These are phyloP conservation scores for Naematelia encephala DNA, from an alignment of 768 basidiomycete genomes.

Conservation along the genomic window DNA sequence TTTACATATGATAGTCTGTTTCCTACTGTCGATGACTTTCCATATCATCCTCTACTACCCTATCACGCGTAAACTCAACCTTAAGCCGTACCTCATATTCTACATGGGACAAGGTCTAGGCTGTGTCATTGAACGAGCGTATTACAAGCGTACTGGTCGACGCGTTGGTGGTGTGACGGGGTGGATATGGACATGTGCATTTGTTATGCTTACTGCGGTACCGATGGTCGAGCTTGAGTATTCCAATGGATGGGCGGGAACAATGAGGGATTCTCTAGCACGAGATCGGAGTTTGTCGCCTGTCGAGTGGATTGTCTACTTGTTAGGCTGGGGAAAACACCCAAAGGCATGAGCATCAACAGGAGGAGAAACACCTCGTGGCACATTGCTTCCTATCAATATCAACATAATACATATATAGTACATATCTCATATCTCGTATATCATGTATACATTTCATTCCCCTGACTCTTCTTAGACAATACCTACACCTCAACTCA, in stretches of 20 bases:
- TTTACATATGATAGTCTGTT: neutral
- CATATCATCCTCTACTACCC: constrained; percentile 5
- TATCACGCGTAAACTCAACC: neutral
- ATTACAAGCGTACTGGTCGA: constrained; percentile 13
- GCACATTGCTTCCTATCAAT: no score
- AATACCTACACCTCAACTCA: neutral
- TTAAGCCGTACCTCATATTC: constrained; percentile 10
- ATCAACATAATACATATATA: neutral
- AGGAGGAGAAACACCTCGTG: no score
- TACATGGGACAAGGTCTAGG: constrained; percentile 17
- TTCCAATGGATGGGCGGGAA: constrained; percentile 5
- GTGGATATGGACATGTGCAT: constrained; percentile 20
- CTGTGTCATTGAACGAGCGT: constrained; percentile 15
- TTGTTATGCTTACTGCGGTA: neutral
- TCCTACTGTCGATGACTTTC: constrained; percentile 1
- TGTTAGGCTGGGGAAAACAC: neutral
- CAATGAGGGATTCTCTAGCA: neutral
- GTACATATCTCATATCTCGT: neutral
- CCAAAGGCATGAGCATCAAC: neutral
- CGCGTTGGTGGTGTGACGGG: constrained; percentile 18
- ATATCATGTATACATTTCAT: neutral
- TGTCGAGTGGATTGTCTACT: neutral
- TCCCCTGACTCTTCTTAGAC: no score
- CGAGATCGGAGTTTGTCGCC: neutral
- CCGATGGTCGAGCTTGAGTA: constrained; percentile 4